Evolutionary conservation across 2,329 filamentous ascomycete species (phyloP), one percentile per base, ranked within the genome.

Genomic region (Aspergillus sp.): DNA sequence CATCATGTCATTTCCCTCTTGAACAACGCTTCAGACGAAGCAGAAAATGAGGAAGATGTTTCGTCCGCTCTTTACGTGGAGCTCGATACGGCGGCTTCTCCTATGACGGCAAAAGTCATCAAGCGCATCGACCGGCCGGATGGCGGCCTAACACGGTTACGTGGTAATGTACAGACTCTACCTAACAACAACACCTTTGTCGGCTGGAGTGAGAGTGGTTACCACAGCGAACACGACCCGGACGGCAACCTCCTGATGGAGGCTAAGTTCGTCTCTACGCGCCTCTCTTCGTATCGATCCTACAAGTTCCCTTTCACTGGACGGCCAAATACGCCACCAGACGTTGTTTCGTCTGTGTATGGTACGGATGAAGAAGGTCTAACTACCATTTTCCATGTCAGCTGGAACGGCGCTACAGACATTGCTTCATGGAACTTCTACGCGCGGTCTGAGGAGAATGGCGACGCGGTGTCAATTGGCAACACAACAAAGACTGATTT

Each of bases 401-500:
- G 70, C 53, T 82, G 79, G 80, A 82, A 82, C 60, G 79, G 79
- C 12, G 79, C 78, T 0, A 82, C 80, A 1, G 79, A 81, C 49
- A 72, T 81, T n/a, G 59, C 59, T 19, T 69, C 65, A 5, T 82
- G 72, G 73, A 67, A 66, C 5, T 68, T 75, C 57, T 73, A 68
- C 57, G 68, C 68, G 1, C 64, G 56, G 15, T 48, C 56, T 11
- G 44, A 53, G 6, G 61, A 53, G 13, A 72, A 51, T 58, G 73
- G 40, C 59, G 64, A 56, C 3, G 60, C 64, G 6, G 61, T 68
- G 59, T 51, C 57, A 11, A 34, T 75, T 22, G 70, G 66, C 13
- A 65, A 60, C 34, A 66, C 67, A 5, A 59, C 62, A 40, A 77
- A 75, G 52, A 54, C 60, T 5, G 69, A 69, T 13, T 77, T 77